phyloP scores from a whole-genome alignment of 768 basidiomycete genomes.

The Suillus decipiens region DNA sequence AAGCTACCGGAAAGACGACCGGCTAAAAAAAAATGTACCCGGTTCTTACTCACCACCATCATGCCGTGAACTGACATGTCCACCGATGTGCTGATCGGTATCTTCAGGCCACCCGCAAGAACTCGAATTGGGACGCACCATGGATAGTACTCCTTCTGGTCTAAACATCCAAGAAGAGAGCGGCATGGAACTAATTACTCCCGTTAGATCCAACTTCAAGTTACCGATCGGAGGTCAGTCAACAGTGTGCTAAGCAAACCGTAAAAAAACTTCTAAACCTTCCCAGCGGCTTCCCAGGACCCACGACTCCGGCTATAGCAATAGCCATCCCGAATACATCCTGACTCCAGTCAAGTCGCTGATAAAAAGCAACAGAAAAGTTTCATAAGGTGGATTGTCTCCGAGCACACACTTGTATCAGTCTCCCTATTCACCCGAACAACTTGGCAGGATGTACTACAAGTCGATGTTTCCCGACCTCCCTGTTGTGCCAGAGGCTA shows the following conservation, averaged over 20 bases:
- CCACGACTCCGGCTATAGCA: constrained; percentile 11
- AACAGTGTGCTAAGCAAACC: background rate
- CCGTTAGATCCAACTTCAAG: background rate
- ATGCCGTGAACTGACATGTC: background rate
- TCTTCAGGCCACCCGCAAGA: background rate
- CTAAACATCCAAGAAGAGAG: background rate
- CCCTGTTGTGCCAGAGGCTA: constrained; percentile 49
- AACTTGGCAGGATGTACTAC: constrained; percentile 45
- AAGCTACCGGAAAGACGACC: background rate
- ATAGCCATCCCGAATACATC: constrained; percentile 1
- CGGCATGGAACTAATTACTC: background rate
- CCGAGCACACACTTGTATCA: background rate
- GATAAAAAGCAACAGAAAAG: constrained; percentile 5
- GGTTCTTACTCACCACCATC: constrained; percentile 3
- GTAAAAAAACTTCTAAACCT: background rate
- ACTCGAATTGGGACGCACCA: background rate
- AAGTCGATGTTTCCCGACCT: constrained; percentile 59
- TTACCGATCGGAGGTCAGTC: background rate
- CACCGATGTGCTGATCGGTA: background rate
- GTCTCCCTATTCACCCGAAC: background rate
- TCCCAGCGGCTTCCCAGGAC: constrained; percentile 1
- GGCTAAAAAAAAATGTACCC: background rate
- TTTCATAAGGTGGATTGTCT: background rate
- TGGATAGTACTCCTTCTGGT: background rate
- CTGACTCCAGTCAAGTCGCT: background rate